Base-by-base conservation (phyloP, 768 basidiomycete species). In the Tephrocybe sp. region DNA sequence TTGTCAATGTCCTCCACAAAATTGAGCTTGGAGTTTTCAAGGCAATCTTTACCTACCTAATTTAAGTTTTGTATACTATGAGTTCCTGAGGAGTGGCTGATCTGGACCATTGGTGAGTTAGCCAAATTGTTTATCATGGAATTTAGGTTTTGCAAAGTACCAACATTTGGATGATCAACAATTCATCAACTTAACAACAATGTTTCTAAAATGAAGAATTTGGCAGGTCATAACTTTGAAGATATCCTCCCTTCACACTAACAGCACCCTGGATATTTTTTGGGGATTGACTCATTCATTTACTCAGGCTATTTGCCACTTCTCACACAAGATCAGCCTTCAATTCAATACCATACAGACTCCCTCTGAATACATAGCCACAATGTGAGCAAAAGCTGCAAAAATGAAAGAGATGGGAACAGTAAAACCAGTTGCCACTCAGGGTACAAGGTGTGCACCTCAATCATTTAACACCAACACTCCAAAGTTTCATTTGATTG, bases 1-100 rank as follows among this genome's bases (percentile, higher is more conserved):
- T 64, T 1, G 62, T 68, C 7, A 70, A 76, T 52, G 51, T 68
- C 17, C 51, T 72, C 49, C 70, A 72, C 54, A 69, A 76, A 47
- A 65, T 74, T 58, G 73, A 75, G 43, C 59, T 72, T 0, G 74
- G 75, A 7, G 67, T 71, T 1, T 74, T 70, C 70, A 74, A 73
- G 46, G 17, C 57, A 0, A 21, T 72, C 0, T 69, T 78, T 24
- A 64, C 58, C 0, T 73, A 77, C 42, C 56, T 76, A 0, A 60
- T 75, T 5, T 60, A 68, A 0, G 54, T 74, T n/a, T 56, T 73
- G 0, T 59, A 66, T 55, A 61, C 68, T 6, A 61, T 56, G 1
- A 50, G 23, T 18, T 42, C 52, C 10, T 59, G 55, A 20, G 62
- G 62, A 10, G 63, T 74, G 0, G 40, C 46, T 21, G 62, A 67